These are phyloP conservation scores for Xylaria arbuscula DNA, from an alignment of 2,329 filamentous ascomycete species.

Conservation along the genomic window DNA sequence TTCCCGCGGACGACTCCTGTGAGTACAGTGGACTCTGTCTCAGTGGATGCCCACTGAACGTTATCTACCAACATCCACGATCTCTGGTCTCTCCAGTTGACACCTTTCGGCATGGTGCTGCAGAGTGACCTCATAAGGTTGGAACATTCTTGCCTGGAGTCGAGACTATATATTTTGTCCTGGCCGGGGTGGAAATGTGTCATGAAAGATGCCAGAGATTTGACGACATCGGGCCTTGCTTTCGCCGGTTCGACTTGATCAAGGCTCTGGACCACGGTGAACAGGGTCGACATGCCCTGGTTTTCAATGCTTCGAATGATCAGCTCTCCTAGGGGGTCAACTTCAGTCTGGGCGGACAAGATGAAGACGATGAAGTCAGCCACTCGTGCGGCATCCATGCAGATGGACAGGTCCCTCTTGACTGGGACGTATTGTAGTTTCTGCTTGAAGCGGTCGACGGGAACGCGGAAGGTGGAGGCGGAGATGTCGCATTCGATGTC, in stretches of 20 bases:
- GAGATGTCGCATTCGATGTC: constrained; percentile 77
- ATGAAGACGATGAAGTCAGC: constrained; percentile 93
- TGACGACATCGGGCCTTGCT: constrained; percentile 77
- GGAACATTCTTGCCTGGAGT: constrained; percentile 88
- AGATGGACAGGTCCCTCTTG: constrained; percentile 77
- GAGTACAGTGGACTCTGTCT: constrained; percentile 74
- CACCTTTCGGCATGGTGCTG: constrained; percentile 89
- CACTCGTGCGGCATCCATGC: constrained; percentile 85
- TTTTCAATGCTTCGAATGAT: constrained; percentile 89
- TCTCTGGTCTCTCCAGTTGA: constrained; percentile 94
- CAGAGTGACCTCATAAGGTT: constrained; percentile 93
- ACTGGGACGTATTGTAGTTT: constrained; percentile 87
- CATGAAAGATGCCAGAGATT: constrained; percentile 91
- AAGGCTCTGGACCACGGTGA: constrained; percentile 84
- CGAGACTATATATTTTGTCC: constrained; percentile 89
- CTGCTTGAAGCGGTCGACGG: constrained; percentile 93
- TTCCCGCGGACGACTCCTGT: constrained; percentile 89
- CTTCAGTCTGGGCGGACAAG: constrained; percentile 83
- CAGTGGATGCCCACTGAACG: constrained; percentile 74
- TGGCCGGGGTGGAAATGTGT: constrained; percentile 93
- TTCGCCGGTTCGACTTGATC: constrained; percentile 83
- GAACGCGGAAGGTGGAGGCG: constrained; percentile 70
- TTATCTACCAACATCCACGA: constrained; percentile 96
- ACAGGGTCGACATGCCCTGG: constrained; percentile 93
- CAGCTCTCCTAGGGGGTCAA: constrained; percentile 85